These are phyloP conservation scores for Simmondsia chinensis DNA, from an alignment of 148 eudicot species.

Conservation along the genomic window DNA sequence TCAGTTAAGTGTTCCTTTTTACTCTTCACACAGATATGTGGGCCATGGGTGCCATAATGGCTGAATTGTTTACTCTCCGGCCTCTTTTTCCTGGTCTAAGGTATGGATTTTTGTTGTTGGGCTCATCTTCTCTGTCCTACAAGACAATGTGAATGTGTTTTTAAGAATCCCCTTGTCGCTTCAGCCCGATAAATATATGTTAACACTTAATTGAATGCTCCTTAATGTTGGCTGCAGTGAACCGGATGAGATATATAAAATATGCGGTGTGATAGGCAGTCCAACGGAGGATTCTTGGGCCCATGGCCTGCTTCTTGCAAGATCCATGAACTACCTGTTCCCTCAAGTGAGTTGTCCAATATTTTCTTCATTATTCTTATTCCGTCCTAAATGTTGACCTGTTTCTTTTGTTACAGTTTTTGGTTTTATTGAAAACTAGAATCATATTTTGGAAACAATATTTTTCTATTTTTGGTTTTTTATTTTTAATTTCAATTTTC, in stretches of 20 bases:
- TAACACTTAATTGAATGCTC: background rate
- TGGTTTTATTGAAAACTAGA: too few species aligned
- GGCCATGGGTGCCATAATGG: conserved; percentile 99
- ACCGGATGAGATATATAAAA: conserved; percentile 79
- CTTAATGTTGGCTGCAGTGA: conserved; percentile 50
- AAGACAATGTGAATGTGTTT: too few species aligned
- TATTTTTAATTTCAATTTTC: too few species aligned
- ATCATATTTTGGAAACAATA: too few species aligned
- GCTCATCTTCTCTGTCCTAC: background rate
- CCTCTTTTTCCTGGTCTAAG: conserved; percentile 91
- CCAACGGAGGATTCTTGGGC: conserved; percentile 62
- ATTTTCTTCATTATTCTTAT: too few species aligned
- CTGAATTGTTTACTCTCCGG: conserved; percentile 74
- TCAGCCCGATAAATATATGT: too few species aligned
- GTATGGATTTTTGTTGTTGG: conserved; percentile 35
- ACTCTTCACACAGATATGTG: conserved; percentile 83
- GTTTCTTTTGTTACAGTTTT: too few species aligned
- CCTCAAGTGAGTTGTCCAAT: conserved; percentile 70
- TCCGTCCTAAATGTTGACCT: too few species aligned
- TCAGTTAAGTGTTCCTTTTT: background rate
- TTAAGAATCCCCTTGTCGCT: too few species aligned
- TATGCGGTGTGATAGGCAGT: conserved; percentile 76
- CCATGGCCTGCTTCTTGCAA: conserved; percentile 65
- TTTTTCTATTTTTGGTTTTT: too few species aligned
- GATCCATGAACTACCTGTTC: conserved; percentile 66